Conservation (phyloP, 352 stramenopile genomes). For the Globisporangium echinulatum region DNA sequence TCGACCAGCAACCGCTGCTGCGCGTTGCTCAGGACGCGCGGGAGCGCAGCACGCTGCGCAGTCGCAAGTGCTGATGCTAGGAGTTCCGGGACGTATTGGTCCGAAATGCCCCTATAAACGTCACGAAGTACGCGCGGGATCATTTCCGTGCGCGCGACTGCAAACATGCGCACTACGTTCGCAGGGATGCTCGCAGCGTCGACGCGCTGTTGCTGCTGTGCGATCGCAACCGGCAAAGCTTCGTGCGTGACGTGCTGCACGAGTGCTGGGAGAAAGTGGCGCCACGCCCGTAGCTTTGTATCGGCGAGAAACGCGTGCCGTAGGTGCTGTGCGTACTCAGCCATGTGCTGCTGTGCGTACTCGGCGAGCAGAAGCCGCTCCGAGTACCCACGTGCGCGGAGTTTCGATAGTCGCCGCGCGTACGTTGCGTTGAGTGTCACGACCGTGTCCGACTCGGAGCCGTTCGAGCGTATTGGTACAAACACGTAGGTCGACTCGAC, state of each 20-base stretch:
- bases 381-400: constrained; percentile 31
- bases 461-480: constrained; percentile 46
- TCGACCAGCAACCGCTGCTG: constrained; percentile 44
- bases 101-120: constrained; percentile 59
- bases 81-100: constrained; percentile 40
- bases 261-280: constrained; percentile 35
- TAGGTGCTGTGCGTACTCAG: constrained; percentile 33
- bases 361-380: constrained; percentile 58
- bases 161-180: constrained; percentile 40
- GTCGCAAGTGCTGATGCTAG: constrained; percentile 19
- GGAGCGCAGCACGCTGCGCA: constrained; percentile 28
- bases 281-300: constrained; percentile 46
- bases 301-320: constrained; percentile 43
- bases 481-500: constrained; percentile 41
- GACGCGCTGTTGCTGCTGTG: constrained; percentile 32
- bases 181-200: constrained; percentile 36
- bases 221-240: constrained; percentile 32
- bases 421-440: constrained; percentile 61
- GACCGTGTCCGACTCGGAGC: constrained; percentile 41
- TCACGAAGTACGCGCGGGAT: constrained; percentile 55
- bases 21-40: constrained; percentile 52
- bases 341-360: constrained; percentile 47
- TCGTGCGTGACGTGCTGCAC: constrained; percentile 25
- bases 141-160: constrained; percentile 40
- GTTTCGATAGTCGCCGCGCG: constrained; percentile 40